Conservation (phyloP, 2,329 filamentous ascomycete species). For the Cercospora zeina region DNA sequence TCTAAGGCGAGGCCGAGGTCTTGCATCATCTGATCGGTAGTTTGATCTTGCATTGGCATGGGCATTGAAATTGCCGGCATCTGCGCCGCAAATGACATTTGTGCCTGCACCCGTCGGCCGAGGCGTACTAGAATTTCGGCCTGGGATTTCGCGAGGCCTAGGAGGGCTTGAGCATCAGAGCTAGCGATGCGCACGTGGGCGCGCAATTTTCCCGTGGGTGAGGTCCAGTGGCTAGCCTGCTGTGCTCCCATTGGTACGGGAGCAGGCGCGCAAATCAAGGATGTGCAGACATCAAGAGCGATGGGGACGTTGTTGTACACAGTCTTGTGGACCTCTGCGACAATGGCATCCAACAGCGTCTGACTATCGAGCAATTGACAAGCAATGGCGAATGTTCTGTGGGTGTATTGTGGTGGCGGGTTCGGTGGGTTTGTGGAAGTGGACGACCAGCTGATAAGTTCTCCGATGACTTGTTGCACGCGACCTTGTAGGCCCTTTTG, state of each 20-base stretch:
- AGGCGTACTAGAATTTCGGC: constrained; percentile 50
- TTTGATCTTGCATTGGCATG: constrained; percentile 30
- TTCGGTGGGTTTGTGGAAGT: constrained; percentile 47
- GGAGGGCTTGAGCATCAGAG: constrained; percentile 52
- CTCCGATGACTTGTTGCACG: constrained; percentile 62
- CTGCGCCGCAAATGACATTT: constrained; percentile 61
- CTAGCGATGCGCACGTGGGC: constrained; percentile 53
- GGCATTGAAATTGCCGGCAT: constrained; percentile 44
- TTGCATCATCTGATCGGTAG: constrained; percentile 40
- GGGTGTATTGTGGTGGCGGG: constrained; percentile 66
- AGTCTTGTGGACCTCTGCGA: constrained; percentile 66
- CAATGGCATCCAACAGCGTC: constrained; percentile 60
- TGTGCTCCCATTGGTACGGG: constrained; percentile 37
- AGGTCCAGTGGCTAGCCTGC: constrained; percentile 37
- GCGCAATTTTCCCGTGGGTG: constrained; percentile 42
- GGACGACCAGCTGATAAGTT: constrained; percentile 65
- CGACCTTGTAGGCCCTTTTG: constrained; percentile 36
- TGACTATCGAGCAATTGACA: constrained; percentile 63
- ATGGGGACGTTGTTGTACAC: constrained; percentile 60
- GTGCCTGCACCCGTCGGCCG: constrained; percentile 37
- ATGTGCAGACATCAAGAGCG: constrained; percentile 68
- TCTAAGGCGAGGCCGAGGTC: constrained; percentile 38
- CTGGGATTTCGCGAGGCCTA: constrained; percentile 60
- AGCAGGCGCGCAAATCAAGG: constrained; percentile 67
- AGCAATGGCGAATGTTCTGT: constrained; percentile 66